Base-by-base conservation (phyloP, 176 grass and related monocot genomes). In the Cocos nucifera region DNA sequence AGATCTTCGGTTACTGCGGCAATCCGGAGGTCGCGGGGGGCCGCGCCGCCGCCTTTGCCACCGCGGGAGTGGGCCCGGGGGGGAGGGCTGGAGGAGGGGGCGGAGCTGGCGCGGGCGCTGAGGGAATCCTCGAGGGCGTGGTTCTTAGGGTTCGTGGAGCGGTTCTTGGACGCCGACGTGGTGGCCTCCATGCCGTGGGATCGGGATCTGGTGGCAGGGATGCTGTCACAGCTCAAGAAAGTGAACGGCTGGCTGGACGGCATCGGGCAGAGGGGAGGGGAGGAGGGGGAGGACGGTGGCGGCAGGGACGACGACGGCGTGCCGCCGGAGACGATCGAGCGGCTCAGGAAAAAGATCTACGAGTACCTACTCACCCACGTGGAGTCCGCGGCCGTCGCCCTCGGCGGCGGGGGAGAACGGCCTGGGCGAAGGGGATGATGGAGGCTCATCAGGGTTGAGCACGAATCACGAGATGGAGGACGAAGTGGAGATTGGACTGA, bases 161-260 rank as follows among this genome's bases (percentile, higher is more conserved):
- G 62, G 6, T 73, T 87, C 57, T 61, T 87, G 23, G 79, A 79
- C 4, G 75, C 57, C 48, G 71, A 82, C 62, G 84, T 74, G 49
- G 35, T 10, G 35, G 35, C 35, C 35, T 44, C 10, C 10, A 3
- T 9, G 35, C 35, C 35, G 10, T 44, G 35, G 35, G 35, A 44
- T 44, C 35, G 35, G 35, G 35, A 14, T 44, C 35, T 44, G 35
- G 35, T 44, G 35, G 71, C 66, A 17, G 79, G 70, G 19, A 87
- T 69, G 66, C 62, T 82, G 23, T 79, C 79, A 56, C 84, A 87
- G 79, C 75, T 87, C 24, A 87, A 72, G 79, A 66, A 72, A 62
- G 71, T 87, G 15, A 82, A 82, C 62, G 84, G 82, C 57, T 87
- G 84, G 84, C 79, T 87, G 57, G 79, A 75, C 4, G 57, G 17